Evolutionary conservation across 148 eudicot genomes (phyloP).

Genomic region (Cornus controversa): DNA sequence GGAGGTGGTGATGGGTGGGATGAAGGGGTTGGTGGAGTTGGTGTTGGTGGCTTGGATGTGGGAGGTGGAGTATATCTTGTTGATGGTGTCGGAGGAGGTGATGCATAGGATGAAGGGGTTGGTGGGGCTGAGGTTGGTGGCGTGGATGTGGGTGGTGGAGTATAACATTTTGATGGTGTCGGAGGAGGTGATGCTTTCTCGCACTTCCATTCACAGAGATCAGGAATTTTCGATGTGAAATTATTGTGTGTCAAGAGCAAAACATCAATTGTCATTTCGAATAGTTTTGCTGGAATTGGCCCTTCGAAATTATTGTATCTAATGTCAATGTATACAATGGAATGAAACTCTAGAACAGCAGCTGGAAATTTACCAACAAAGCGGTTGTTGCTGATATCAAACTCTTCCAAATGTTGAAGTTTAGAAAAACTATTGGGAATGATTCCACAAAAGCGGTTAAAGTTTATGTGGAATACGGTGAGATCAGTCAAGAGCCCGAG

Average conservation of each 20-base stretch:
- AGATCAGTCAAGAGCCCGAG: conserved; percentile 57
- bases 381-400: conserved; percentile 78
- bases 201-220: not conserved
- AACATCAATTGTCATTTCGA: conserved; percentile 54
- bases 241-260: conserved; percentile 65
- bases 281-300: conserved; percentile 50
- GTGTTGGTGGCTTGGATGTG: not conserved
- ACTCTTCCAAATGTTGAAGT: conserved; percentile 38
- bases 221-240: conserved; percentile 54
- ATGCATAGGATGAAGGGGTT: conserved; percentile 63
- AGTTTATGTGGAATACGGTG: conserved; percentile 57
- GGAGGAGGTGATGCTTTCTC: too few species aligned
- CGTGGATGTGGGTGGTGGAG: too few species aligned
- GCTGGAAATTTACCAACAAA: conserved; percentile 70
- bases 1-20: too few species aligned
- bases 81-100: conserved; percentile 42
- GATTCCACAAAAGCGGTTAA: conserved; percentile 73
- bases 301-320: conserved; percentile 80
- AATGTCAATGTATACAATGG: conserved; percentile 52
- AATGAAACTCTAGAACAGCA: conserved; percentile 44
- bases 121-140: conserved; percentile 21
- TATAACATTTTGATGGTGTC: too few species aligned
- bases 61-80: conserved; percentile 34
- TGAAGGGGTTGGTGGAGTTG: too few species aligned
- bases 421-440: conserved; percentile 52